Evolutionary conservation across 1,284 basidiomycete genomes (phyloP), one percentile per base, ranked within the genome.

Genomic region (Afroboletus lepidellus): DNA sequence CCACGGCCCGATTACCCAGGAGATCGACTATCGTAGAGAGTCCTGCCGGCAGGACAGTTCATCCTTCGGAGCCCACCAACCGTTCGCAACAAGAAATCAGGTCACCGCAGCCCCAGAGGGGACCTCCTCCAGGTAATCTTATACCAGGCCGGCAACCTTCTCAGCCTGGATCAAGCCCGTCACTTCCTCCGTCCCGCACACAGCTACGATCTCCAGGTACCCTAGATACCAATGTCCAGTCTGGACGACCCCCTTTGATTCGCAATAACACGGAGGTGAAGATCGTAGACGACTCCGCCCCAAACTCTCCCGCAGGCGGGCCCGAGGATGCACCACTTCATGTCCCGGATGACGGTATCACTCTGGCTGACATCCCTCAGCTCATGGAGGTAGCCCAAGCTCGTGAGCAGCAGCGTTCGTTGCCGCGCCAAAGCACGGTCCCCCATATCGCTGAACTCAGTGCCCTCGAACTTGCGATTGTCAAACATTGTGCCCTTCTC

Each of bases 21-120:
- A 87, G 94, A 39, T 98, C 95, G 18, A 98, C 92, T 4, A 88
- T 99, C 34, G 89, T 99, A 42, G 96, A 98, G 70, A 93, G 91
- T 64, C 96, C 96, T n/a, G 83, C 92, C 5, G 95, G 94, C 33
- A 84, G 87, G 66, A 87, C 85, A 54, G 93, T 90, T 3, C 87
- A 92, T 60, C 80, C 87, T 55, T 79, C 73, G 9, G 80, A 84
- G 48, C 61, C 74, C 33, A 64, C 71, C 7, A 74, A 69, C 42
- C 74, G 74, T 49, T 73, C 58, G 30, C 69, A 65, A 49, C 60
- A 62, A 45, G 59, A 70, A 6, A 57, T 70, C 37, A 64, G 68
- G 56, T 60, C 66, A 33, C 60, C 70, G 7, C 70, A 74, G 47
- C 61, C 71, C 49, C 67, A 73, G 57, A 57, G 69, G 41, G 67